Base-by-base conservation (phyloP, 495 filamentous ascomycete species). In the Penicillium cataractarum region DNA sequence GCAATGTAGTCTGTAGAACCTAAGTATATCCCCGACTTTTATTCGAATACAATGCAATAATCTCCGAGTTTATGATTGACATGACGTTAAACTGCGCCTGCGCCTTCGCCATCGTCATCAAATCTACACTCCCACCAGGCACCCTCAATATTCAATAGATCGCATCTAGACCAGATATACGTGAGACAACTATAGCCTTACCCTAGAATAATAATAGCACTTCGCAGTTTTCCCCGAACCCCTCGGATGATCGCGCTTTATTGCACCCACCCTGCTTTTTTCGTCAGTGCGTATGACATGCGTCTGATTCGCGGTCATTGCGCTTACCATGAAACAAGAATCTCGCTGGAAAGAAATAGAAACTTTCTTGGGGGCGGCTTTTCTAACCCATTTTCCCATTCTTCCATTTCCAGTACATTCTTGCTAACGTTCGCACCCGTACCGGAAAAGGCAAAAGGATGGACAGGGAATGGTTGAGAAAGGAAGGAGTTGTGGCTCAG, bases 211-310 rank as follows among this genome's bases (percentile, higher is more conserved):
- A 50, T 13, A 26, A 49, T 46, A 50, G 10, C 46, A 27, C 24
- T 50, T 29, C 24, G 4, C 46, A 9, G 24, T n/a, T 24, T 4
- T 29, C 12, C 26, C 22, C 22, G 46, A 44, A 44, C 40, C n/a
- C 13, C 24, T 50, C 46, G 46, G 46, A 50, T 50, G 26, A 29
- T 50, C 46, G 26, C 46, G 46, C 46, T 29, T 50, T 21, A 31
- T 21, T 29, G 33, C 44, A 12, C 15, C 35, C 26, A 33, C n/a
- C 13, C 56, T 54, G 19, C 24, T 6, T 13, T 29, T 46, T 46
- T 50, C 32, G 62, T 65, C 65, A 64, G 27, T 62, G 65, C 65
- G 65, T 58, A 60, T 65, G 51, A 42, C 58, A 62, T 65, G 59
- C 65, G 65, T 61, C 55, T 55, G 46, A 46, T 48, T 35, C 55